phyloP scores from a whole-genome alignment of 345 rosid genomes.

The Rhizophora mangle region DNA sequence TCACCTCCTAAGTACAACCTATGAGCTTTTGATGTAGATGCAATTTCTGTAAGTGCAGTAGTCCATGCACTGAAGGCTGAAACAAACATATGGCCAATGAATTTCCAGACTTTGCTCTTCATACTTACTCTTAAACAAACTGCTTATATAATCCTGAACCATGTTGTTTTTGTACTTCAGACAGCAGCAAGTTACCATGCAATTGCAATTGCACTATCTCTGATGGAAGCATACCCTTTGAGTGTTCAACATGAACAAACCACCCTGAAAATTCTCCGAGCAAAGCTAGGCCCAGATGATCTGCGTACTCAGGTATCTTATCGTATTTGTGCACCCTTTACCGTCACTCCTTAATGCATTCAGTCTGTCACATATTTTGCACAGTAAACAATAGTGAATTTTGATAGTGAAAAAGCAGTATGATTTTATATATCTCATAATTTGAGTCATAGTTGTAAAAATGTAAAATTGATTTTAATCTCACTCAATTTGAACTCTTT shows the following conservation, averaged over 20 bases:
- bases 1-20: neutral
- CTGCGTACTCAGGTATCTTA: constrained; percentile 87
- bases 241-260: constrained; percentile 99
- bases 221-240: constrained; percentile 97
- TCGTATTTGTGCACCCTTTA: neutral
- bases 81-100: constrained; percentile 11
- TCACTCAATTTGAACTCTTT: too few species aligned
- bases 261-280: constrained; percentile 86
- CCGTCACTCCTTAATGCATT: neutral
- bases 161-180: constrained; percentile 32
- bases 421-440: neutral
- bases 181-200: constrained; percentile 99
- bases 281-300: constrained; percentile 97
- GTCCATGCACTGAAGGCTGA: neutral
- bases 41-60: neutral
- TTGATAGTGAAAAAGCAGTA: neutral
- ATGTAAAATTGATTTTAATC: too few species aligned
- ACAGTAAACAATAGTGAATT: neutral
- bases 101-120: neutral
- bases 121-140: constrained; percentile 1
- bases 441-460: neutral
- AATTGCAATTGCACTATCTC: constrained; percentile 97
- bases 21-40: too few species aligned
- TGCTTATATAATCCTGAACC: constrained; percentile 5
- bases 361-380: neutral